Evolutionary conservation across 2,329 filamentous ascomycete genomes (phyloP), one percentile per base, ranked within the genome.

Genomic region (Botryosphaeria dothidea): DNA sequence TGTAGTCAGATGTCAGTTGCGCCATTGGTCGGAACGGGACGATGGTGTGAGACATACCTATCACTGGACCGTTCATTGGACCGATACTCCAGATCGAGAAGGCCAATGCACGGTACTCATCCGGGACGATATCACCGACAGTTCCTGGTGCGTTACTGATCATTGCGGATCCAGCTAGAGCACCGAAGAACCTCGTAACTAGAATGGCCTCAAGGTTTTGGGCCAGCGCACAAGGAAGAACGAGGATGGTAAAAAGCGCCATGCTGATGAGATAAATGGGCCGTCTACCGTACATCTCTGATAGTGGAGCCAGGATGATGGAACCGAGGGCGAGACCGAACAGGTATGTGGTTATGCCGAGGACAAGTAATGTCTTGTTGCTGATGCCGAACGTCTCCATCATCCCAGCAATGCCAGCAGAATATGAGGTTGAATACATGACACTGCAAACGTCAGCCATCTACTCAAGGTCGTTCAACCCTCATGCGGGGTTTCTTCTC

Each of bases 401-500:
- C 75, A 96, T 86, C 0, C 90, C 88, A 0, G 86, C 84, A 36
- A 91, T 86, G 2, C 88, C 89, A 0, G 88, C 86, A 0, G 92
- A 92, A 74, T 95, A 96, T 60, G 86, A 89, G 0, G 92, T 95
- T 52, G 89, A 92, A 73, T 93, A 92, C 51, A 92, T 74, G 17
- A 92, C 88, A n/a, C 66, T 66, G 46, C n/a, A 23, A 46, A 25
- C 2, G 45, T 57, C 23, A 64, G 52, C 51, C 2, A 9, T 17
- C 29, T 15, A 49, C 25, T 15, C 17, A n/a, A 17, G 8, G 25
- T 9, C 9, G 7, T 46, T 8, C 8, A 9, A 34, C 31, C 31
- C n/a, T 11, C 7, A 8, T n/a, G 36, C 4, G 2, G 19, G 52
- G 36, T 41, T 15, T 9, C 13, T 15, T 57, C 17, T 38, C 38